Evolutionary conservation across 805 yeast genomes (phyloP).

Genomic region (Cyberlindnera amylophila): DNA sequence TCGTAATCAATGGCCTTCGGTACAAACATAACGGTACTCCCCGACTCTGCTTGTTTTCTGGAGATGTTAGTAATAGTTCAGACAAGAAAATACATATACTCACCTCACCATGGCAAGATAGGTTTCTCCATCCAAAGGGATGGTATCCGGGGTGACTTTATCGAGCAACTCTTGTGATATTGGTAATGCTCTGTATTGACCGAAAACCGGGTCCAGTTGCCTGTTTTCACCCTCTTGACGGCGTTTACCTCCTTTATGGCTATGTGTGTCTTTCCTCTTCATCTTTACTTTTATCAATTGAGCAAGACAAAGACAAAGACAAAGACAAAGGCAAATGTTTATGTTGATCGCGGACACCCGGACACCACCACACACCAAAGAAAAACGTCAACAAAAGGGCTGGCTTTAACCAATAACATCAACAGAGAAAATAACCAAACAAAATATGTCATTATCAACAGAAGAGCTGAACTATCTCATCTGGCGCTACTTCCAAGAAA

Average conservation of each 20-base stretch:
- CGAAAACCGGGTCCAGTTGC: constrained; percentile 22
- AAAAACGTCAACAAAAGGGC: no score
- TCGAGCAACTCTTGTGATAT: constrained; percentile 15
- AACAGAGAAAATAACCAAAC: background rate
- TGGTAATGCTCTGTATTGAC: constrained; percentile 26
- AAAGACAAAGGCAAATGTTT: no score
- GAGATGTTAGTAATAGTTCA: constrained; percentile 2
- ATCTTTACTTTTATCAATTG: no score
- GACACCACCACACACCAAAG: no score
- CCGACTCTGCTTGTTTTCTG: constrained; percentile 13
- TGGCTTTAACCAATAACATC: no score
- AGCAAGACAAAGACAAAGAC: no score
- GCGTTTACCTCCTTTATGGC: background rate
- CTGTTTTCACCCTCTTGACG: constrained; percentile 4
- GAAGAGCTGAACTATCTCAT: constrained; percentile 84
- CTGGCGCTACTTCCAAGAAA: constrained; percentile 90
- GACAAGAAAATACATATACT: constrained; percentile 10
- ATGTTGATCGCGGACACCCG: no score
- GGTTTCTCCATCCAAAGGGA: constrained; percentile 25
- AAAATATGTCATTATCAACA: constrained; percentile 71
- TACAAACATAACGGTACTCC: constrained; percentile 11
- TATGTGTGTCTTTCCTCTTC: background rate
- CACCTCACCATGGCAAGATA: constrained; percentile 27
- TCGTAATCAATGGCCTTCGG: constrained; percentile 1
- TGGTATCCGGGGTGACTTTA: constrained; percentile 14